Conservation (phyloP, 2,329 filamentous ascomycete genomes). For the Hymenoscyphus fructigenus region DNA sequence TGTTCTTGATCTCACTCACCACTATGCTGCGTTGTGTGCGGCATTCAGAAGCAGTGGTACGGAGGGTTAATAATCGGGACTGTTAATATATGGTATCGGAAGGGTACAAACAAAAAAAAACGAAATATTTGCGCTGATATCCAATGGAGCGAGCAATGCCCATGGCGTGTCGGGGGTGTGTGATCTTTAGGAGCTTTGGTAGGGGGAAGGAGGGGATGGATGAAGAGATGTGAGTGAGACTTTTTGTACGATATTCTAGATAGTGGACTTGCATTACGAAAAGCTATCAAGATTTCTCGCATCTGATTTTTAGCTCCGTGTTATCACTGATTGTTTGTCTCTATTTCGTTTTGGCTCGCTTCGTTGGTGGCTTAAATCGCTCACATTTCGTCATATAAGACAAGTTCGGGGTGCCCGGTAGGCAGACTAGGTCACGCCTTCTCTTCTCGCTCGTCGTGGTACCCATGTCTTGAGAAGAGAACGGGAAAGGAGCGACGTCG, state of each 20-base stretch:
- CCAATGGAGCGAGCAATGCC: no score
- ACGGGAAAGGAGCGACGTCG: no score
- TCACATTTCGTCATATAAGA: no score
- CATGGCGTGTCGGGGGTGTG: no score
- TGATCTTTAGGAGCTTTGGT: no score
- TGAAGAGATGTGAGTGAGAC: background rate
- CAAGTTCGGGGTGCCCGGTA: no score
- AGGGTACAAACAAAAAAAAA: no score
- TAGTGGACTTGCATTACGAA: background rate
- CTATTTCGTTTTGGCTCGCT: background rate
- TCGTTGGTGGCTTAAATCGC: no score
- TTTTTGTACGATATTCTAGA: background rate
- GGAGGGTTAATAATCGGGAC: conserved; percentile 22
- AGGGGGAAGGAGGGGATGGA: background rate
- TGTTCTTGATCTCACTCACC: conserved; percentile 90
- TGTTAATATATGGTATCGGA: background rate
- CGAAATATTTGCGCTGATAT: no score
- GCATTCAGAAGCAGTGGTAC: conserved; percentile 88
- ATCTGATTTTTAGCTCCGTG: background rate
- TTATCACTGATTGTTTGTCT: background rate
- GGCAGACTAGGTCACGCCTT: no score
- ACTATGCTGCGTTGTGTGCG: conserved; percentile 92
- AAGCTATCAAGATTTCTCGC: background rate
- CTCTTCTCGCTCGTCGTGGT: no score
- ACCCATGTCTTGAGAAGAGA: no score